Conservation (phyloP, 805 yeast genomes). For the Citeromyces matritensis region DNA sequence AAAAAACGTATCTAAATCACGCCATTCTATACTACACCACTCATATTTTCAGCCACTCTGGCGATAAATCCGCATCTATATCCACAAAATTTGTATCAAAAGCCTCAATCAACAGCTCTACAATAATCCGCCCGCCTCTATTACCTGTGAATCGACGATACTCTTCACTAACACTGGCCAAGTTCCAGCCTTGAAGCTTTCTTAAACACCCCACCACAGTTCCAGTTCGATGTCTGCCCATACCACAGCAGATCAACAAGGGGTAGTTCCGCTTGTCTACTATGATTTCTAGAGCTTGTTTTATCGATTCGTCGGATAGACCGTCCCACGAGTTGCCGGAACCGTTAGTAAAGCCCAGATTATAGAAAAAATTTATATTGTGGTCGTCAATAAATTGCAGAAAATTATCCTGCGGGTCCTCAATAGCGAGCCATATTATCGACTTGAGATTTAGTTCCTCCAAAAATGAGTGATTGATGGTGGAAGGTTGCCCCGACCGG, state of each 20-base stretch:
- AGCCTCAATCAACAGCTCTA: conserved; percentile 77
- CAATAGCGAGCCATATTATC: conserved; percentile 88
- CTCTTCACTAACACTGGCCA: conserved; percentile 87
- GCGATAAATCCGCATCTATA: conserved; percentile 25
- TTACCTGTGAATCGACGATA: conserved; percentile 89
- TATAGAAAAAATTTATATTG: conserved; percentile 68
- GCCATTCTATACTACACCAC: not conserved
- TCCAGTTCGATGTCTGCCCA: conserved; percentile 97
- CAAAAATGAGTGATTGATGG: conserved; percentile 81
- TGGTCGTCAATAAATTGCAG: conserved; percentile 66
- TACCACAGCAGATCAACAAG: conserved; percentile 84
- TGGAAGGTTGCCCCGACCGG: conserved; percentile 88
- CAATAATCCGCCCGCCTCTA: conserved; percentile 82
- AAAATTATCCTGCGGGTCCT: conserved; percentile 86
- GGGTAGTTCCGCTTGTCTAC: conserved; percentile 69
- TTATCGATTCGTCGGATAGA: conserved; percentile 67
- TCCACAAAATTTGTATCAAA: conserved; percentile 31
- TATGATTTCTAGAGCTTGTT: conserved; percentile 64
- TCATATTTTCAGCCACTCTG: conserved; percentile 26
- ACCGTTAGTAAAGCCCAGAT: conserved; percentile 41
- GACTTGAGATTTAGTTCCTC: conserved; percentile 60
- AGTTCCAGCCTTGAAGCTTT: conserved; percentile 92
- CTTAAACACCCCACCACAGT: conserved; percentile 91
- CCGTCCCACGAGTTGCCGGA: conserved; percentile 88
- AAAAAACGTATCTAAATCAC: too few species aligned